Evolutionary conservation across 352 stramenopile genomes (phyloP).

Genomic region (Globisporangium megalacanthum): DNA sequence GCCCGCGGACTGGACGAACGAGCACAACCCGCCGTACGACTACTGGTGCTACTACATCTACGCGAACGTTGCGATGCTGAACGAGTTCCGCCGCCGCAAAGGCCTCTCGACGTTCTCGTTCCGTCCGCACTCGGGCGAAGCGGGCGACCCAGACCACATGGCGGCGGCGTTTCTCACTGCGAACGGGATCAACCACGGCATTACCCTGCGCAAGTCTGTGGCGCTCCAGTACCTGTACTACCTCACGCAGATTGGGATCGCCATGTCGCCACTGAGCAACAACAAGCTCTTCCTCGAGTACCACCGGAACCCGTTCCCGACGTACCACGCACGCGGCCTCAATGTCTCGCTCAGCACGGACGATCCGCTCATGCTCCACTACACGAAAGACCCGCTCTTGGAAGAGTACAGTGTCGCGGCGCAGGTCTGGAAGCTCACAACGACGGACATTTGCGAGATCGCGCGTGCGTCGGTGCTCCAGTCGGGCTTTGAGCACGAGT

Average conservation of each 20-base stretch:
- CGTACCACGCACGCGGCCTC: constrained; percentile 93
- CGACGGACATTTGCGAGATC: constrained; percentile 98
- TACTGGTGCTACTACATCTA: constrained; percentile 98
- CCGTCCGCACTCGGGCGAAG: constrained; percentile 97
- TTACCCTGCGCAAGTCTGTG: constrained; percentile 96
- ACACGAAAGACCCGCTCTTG: constrained; percentile 97
- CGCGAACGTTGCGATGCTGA: constrained; percentile 96
- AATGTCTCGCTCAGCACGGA: constrained; percentile 99
- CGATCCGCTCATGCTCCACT: constrained; percentile 98
- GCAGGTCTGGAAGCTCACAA: constrained; percentile 94
- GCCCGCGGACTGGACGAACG: constrained; percentile 85
- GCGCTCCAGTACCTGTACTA: constrained; percentile 99
- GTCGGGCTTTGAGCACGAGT: constrained; percentile 96
- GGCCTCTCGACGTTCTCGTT: constrained; percentile 93
- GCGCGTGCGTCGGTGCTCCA: constrained; percentile 98
- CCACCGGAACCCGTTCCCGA: constrained; percentile 93
- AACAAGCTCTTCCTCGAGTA: constrained; percentile 96
- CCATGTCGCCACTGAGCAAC: constrained; percentile 93
- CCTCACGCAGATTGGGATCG: constrained; percentile 94
- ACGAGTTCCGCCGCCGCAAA: constrained; percentile 89
- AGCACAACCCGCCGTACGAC: constrained; percentile 90
- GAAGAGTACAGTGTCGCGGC: constrained; percentile 94
- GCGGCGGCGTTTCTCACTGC: constrained; percentile 85
- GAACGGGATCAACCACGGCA: constrained; percentile 98
- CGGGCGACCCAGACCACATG: constrained; percentile 96